A percentile compares a stretch with the other conserved stretches of the same genome.
These are phyloP conservation scores for Epicoccum sorghinum DNA, from an alignment of 2,329 filamentous ascomycete genomes.

Conservation along the genomic window DNA sequence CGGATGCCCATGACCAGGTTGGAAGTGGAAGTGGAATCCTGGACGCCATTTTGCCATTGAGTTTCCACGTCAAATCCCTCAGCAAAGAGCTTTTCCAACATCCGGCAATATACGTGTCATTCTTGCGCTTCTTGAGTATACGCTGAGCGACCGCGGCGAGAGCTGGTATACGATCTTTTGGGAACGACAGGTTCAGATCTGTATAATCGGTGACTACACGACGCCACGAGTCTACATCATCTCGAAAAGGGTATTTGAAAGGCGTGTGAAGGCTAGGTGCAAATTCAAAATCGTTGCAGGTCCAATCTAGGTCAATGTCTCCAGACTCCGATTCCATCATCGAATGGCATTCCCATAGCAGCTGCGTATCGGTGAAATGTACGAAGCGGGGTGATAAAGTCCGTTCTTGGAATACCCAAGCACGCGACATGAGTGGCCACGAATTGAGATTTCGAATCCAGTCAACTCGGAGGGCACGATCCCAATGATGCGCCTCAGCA, in stretches of 20 bases:
- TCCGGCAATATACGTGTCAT: not conserved
- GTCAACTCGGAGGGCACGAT: no score
- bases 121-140: not conserved
- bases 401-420: not conserved
- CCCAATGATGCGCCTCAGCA: no score
- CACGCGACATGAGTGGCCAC: not conserved
- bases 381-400: not conserved
- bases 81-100: not conserved
- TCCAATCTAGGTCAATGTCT: not conserved
- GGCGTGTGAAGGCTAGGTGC: not conserved
- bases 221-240: not conserved
- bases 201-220: not conserved
- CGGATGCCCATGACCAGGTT: no score
- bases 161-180: not conserved
- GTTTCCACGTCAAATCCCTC: no score
- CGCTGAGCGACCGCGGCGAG: not conserved
- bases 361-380: not conserved
- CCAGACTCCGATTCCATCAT: not conserved
- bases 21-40: no score
- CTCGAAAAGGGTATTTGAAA: not conserved
- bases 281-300: not conserved
- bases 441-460: no score
- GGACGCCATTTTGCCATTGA: no score
- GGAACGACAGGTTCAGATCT: not conserved
- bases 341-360: not conserved